Base-by-base conservation (phyloP, 176 grass and related monocot species). In the Rhynchospora tenuis region DNA sequence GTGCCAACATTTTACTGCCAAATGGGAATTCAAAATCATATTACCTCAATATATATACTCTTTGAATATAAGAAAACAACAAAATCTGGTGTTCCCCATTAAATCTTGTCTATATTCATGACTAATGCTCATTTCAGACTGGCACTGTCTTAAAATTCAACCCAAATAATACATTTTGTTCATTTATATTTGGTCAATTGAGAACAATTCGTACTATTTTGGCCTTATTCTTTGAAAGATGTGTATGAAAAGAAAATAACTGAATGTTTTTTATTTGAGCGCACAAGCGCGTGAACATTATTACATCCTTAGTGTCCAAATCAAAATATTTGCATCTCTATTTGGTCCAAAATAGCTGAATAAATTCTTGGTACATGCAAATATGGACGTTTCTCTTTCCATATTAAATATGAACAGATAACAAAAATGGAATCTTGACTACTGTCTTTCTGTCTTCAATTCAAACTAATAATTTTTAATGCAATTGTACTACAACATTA, bases 121-220 rank as follows among this genome's bases (percentile, higher is more conserved):
- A 23, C 72, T 15, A 54, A 54, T 77, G 46, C 24, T 46, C 3
- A 28, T 59, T 57, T 79, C 27, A 63, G 44, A 64, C 52, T 82
- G 80, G 29, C 59, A 82, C 12, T 82, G 14, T 31, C n/a, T 4
- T 17, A 24, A 19, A 82, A 50, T 82, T 65, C 44, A 82, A 82
- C 80, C 9, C 38, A 82, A 64, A 81, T 81, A 81, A 62, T 81
- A 63, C 78, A 61, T 20, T 13, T 57, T 80, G 16, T 44, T 78
- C 27, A 19, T 48, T 51, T 26, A 66, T 66, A 11, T 19, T 67
- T 82, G 15, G 62, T 82, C 80, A 67, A 50, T 82, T 67, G 80
- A 82, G n/a, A 82, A 66, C 51, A 82, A 66, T 64, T 63, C 11
- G 43, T 82, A 45, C 80, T 66, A 51, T 48, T 82, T 65, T 50